phyloP scores from a whole-genome alignment of 768 basidiomycete species.

The Pholiota molesta region DNA sequence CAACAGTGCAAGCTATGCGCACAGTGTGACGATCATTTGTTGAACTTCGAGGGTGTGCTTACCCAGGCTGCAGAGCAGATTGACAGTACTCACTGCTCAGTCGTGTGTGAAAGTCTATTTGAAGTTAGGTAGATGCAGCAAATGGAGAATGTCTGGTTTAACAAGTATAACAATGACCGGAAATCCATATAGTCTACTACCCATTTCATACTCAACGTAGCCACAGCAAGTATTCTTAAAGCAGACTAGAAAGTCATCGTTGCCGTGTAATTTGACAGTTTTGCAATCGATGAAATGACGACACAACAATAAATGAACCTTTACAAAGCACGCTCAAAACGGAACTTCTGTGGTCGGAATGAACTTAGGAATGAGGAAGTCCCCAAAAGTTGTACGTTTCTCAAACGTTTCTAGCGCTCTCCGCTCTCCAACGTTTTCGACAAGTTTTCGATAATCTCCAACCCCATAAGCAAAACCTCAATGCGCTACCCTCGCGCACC shows the following conservation, averaged over 20 bases:
- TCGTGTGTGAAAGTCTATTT: not conserved
- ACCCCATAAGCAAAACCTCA: not conserved
- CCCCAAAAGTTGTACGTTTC: too few relatives aligned
- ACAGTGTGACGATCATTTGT: not conserved
- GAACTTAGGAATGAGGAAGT: not conserved
- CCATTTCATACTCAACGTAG: too few relatives aligned
- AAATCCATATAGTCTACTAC: not conserved
- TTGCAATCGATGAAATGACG: not conserved
- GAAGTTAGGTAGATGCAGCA: not conserved
- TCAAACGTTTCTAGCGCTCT: not conserved
- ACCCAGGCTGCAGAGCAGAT: not conserved
- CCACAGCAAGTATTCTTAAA: too few relatives aligned
- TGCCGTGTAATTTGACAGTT: not conserved
- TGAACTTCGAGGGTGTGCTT: not conserved
- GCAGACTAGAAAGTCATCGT: not conserved
- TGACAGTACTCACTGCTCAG: not conserved
- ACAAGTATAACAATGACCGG: not conserved
- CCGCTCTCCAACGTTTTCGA: not conserved
- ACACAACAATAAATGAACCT: not conserved
- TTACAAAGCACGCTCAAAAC: not conserved
- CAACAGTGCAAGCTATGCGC: not conserved
- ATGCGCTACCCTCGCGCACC: not conserved
- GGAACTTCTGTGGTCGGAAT: not conserved
- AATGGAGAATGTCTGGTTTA: not conserved
- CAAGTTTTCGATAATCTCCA: not conserved